These are phyloP conservation scores for Stropharia rugosoannulata DNA, from an alignment of 768 basidiomycete genomes.

Conservation along the genomic window DNA sequence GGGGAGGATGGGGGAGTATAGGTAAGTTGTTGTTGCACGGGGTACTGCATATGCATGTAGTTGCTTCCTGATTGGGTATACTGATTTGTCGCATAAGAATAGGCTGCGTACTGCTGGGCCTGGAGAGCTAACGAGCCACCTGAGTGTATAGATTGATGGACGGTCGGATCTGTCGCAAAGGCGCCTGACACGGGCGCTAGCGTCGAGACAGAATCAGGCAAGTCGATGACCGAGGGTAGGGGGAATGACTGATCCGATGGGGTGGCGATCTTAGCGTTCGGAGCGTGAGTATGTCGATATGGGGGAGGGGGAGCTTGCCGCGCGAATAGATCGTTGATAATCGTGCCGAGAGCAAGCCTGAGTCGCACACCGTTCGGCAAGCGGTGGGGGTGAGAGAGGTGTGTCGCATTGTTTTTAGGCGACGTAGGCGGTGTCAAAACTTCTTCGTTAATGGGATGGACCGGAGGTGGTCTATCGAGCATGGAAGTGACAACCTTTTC, in stretches of 20 bases:
- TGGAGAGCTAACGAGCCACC: constrained; percentile 10
- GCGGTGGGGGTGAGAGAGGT: constrained; percentile 50
- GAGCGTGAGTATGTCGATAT: constrained; percentile 37
- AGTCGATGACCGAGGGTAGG: constrained; percentile 23
- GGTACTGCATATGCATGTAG: constrained; percentile 13
- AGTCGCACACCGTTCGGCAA: constrained; percentile 82
- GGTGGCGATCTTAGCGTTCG: constrained; percentile 20
- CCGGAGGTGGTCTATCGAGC: constrained; percentile 75
- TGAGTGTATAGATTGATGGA: constrained; percentile 8
- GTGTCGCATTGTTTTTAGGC: constrained; percentile 39
- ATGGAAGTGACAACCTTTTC: constrained; percentile 82
- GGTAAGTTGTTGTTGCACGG: constrained; percentile 13
- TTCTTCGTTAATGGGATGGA: constrained; percentile 57
- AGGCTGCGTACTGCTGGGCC: constrained; percentile 16
- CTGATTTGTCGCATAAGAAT: constrained; percentile 8
- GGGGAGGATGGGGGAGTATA: constrained; percentile 12
- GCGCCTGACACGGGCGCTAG: constrained; percentile 29
- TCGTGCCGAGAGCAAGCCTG: constrained; percentile 69
- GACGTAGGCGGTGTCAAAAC: constrained; percentile 50
- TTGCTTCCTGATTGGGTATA: constrained; percentile 5
- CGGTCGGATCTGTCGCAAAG: constrained; percentile 14
- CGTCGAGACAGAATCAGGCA: constrained; percentile 26
- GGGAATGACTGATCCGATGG: constrained; percentile 24
- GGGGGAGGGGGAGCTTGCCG: constrained; percentile 62
- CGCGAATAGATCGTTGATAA: constrained; percentile 82